Evolutionary conservation across 768 basidiomycete species (phyloP).

Genomic region (Leucogyrophana mollusca): DNA sequence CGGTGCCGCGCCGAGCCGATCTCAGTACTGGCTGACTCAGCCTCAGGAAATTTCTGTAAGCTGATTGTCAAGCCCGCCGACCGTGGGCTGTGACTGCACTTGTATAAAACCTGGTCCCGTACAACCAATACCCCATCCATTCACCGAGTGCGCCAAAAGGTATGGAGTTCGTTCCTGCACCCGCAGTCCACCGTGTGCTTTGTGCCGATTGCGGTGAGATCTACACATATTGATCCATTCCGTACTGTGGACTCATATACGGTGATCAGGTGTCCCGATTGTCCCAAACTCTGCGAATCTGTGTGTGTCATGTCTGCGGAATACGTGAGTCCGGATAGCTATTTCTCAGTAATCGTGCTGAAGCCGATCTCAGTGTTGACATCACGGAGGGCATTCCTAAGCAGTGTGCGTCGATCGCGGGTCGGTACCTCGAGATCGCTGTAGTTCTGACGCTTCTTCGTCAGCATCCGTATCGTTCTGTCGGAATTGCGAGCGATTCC

Average conservation of each 20-base stretch:
- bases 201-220: constrained; percentile 84
- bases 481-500: constrained; percentile 93
- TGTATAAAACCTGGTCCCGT: too few relatives aligned
- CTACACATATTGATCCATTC: not conserved
- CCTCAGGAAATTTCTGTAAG: too few relatives aligned
- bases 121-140: not conserved
- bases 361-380: constrained; percentile 61
- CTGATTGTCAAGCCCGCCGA: too few relatives aligned
- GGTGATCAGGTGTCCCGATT: constrained; percentile 68
- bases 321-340: constrained; percentile 56
- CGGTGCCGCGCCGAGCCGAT: too few relatives aligned
- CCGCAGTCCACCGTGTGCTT: constrained; percentile 78
- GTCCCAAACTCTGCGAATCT: constrained; percentile 91
- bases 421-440: not conserved
- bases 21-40: too few relatives aligned
- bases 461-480: constrained; percentile 89
- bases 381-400: constrained; percentile 98
- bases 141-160: not conserved
- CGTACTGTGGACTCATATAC: constrained; percentile 5
- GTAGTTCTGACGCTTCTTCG: constrained; percentile 1
- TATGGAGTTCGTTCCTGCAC: constrained; percentile 80
- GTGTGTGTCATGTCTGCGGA: constrained; percentile 85
- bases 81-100: too few relatives aligned
- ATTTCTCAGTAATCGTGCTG: not conserved
- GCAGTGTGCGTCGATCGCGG: constrained; percentile 55